A percentile compares a stretch with the other conserved stretches of the same genome.
Evolutionary conservation across 305 asterid genomes (phyloP).

Genomic region (Withania somnifera): DNA sequence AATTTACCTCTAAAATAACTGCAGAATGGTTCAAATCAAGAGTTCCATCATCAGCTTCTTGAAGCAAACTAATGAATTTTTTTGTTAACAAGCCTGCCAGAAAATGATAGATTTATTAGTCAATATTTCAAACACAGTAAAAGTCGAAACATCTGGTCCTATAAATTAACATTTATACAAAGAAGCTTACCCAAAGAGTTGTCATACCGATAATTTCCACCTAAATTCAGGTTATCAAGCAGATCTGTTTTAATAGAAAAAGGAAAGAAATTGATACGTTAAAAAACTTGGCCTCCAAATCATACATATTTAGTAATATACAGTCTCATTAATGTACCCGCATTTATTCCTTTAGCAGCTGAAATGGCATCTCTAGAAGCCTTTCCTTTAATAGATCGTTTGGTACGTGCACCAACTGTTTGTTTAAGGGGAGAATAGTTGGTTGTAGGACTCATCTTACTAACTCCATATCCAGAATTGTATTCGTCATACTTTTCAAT

Average conservation of each 20-base stretch:
- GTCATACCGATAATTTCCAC: constrained; percentile 50
- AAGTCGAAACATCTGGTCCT: not conserved
- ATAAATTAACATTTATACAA: not conserved
- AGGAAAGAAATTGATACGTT: constrained; percentile 6
- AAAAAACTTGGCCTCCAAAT: constrained; percentile 5
- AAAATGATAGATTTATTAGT: not conserved
- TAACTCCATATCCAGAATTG: constrained; percentile 19
- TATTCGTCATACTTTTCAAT: constrained; percentile 8
- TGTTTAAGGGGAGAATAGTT: constrained; percentile 13
- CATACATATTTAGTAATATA: not conserved
- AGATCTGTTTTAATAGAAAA: constrained; percentile 23
- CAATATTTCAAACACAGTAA: not conserved
- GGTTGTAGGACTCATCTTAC: constrained; percentile 14
- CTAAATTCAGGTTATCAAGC: constrained; percentile 27
- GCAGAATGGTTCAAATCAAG: constrained; percentile 79
- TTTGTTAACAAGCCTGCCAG: constrained; percentile 68
- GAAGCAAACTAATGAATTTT: constrained; percentile 60
- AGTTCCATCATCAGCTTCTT: constrained; percentile 49
- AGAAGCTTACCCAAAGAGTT: constrained; percentile 67
- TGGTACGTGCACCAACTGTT: constrained; percentile 13
- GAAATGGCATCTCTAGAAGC: constrained; percentile 23
- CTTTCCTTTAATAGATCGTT: constrained; percentile 23
- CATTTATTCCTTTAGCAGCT: constrained; percentile 24
- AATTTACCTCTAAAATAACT: constrained; percentile 46
- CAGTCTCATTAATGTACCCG: constrained; percentile 26